Percentiles rank a stretch among this genome's conserved stretches.
Conservation (phyloP, 2,329 filamentous ascomycete species). For the Phyllosticta capitalensis region DNA sequence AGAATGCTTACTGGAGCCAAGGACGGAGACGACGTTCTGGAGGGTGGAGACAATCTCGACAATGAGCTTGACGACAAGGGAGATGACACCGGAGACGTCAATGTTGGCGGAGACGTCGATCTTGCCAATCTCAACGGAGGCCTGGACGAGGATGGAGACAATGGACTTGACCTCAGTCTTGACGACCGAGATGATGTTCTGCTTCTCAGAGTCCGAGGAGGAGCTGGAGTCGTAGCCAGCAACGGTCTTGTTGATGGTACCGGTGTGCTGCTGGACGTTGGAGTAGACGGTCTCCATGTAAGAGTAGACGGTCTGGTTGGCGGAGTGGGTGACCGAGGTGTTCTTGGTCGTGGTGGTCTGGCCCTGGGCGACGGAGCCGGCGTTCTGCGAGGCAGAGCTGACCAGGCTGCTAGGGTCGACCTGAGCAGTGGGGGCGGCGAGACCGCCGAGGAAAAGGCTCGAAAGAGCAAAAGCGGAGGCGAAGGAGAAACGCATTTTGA, state of each 20-base stretch:
- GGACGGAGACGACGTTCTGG: conserved; percentile 37
- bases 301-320: conserved; percentile 5
- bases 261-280: conserved; percentile 10
- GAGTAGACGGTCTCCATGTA: conserved; percentile 8
- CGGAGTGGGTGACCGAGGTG: conserved; percentile 2
- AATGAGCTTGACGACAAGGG: conserved; percentile 36
- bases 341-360: conserved; percentile 5
- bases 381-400: not conserved
- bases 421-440: conserved; percentile 9
- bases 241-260: conserved; percentile 11
- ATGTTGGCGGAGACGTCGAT: conserved; percentile 8
- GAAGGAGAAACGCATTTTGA: conserved; percentile 11
- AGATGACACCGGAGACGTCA: conserved; percentile 7
- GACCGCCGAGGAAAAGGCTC: conserved; percentile 10
- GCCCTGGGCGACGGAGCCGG: not conserved
- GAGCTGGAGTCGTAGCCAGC: not conserved
- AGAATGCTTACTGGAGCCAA: conserved; percentile 11
- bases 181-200: conserved; percentile 1
- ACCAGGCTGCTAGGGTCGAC: not conserved
- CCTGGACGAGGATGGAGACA: conserved; percentile 6
- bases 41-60: conserved; percentile 33
- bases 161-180: conserved; percentile 10
- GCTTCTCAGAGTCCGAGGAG: conserved; percentile 4
- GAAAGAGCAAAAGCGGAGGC: conserved; percentile 9
- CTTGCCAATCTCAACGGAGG: conserved; percentile 8